Conservation (phyloP, 129 eudicot species). For the Chrysanthemum makinoi region DNA sequence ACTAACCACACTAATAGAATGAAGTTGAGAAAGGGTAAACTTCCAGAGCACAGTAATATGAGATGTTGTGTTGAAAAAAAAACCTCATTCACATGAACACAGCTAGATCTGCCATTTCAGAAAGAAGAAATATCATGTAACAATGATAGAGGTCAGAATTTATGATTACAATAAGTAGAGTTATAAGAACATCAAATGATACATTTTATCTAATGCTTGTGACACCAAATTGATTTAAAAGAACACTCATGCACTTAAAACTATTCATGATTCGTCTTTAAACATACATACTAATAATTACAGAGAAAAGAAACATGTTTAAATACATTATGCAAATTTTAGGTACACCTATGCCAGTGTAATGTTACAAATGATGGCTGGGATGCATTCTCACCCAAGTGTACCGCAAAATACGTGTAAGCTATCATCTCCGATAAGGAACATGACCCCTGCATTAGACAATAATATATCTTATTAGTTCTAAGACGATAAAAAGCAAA, state of each 20-base stretch:
- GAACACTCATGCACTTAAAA: slow-evolving; percentile 3
- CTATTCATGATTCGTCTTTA: neutral
- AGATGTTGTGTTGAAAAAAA: slow-evolving; percentile 10
- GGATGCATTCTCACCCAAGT: slow-evolving; percentile 96
- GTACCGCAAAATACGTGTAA: slow-evolving; percentile 97
- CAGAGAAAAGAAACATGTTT: neutral
- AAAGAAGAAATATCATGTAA: neutral
- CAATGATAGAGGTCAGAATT: neutral
- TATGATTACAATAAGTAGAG: too few relatives aligned
- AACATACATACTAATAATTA: neutral
- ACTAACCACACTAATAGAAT: too few relatives aligned
- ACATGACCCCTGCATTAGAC: slow-evolving; percentile 80
- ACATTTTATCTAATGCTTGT: slow-evolving; percentile 12
- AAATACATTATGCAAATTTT: neutral
- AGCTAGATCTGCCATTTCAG: slow-evolving; percentile 67
- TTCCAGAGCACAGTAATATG: slow-evolving; percentile 16
- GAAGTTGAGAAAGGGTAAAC: slow-evolving; percentile 11
- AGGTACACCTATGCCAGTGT: slow-evolving; percentile 90
- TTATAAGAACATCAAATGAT: neutral
- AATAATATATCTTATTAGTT: slow-evolving; percentile 29
- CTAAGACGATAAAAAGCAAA: slow-evolving; percentile 31
- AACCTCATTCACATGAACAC: slow-evolving; percentile 98
- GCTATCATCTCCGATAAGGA: slow-evolving; percentile 96
- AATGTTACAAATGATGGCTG: slow-evolving; percentile 96
- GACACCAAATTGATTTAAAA: slow-evolving; percentile 1